Percentiles rank a stretch among this genome's conserved stretches.
Conservation (phyloP, 2,329 filamentous ascomycete species). For the Fusarium brevicatenulatum region DNA sequence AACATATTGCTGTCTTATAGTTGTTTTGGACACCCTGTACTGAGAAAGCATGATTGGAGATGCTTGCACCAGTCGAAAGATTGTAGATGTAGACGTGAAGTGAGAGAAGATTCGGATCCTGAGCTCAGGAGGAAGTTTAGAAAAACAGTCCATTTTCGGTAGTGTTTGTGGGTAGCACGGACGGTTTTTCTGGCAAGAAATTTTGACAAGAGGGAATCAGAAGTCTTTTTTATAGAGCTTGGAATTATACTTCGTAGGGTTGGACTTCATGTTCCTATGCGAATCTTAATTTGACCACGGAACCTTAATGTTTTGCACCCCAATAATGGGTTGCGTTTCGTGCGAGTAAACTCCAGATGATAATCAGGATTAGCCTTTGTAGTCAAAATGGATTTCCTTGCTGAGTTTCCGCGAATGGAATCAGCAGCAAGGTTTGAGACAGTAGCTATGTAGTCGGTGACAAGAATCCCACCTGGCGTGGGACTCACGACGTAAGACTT, state of each 20-base stretch:
- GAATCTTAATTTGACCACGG: background rate
- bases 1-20: background rate
- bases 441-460: accelerated
- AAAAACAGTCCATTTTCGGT: background rate
- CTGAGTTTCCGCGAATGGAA: background rate
- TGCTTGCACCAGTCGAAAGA: background rate
- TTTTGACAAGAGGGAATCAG: background rate
- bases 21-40: background rate
- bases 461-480: accelerated
- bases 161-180: background rate
- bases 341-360: background rate
- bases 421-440: background rate
- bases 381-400: background rate
- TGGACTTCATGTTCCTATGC: background rate
- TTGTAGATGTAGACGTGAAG: background rate
- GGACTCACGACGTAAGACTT: too few species aligned
- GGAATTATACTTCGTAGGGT: background rate
- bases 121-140: background rate
- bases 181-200: too few species aligned
- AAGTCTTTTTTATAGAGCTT: background rate
- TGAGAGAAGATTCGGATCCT: background rate
- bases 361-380: too few species aligned
- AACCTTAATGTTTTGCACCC: background rate
- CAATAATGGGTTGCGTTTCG: background rate
- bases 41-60: background rate